Conservation (phyloP, 345 rosid species). For the Mercurialis annua region DNA sequence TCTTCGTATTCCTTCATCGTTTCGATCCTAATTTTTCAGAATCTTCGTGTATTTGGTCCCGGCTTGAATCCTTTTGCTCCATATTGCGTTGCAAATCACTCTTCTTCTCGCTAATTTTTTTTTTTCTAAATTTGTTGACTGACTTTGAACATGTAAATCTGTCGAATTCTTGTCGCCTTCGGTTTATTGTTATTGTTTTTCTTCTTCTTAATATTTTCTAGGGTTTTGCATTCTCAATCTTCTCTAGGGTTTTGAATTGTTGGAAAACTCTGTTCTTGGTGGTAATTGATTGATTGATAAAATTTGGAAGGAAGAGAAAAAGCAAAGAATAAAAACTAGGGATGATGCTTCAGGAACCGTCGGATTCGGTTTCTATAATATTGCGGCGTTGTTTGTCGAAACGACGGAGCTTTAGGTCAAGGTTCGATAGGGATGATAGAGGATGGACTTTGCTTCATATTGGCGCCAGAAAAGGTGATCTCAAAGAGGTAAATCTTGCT, state of each 20-base stretch:
- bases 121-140: background rate
- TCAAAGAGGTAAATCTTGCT: conserved; percentile 48
- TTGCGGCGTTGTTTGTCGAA: conserved; percentile 57
- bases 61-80: conserved; percentile 92
- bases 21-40: conserved; percentile 37
- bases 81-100: conserved; percentile 86
- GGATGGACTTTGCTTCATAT: conserved; percentile 93
- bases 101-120: conserved; percentile 51
- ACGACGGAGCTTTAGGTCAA: conserved; percentile 47
- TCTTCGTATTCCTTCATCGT: conserved; percentile 39
- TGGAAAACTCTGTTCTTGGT: background rate
- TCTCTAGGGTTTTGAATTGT: background rate
- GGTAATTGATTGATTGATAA: background rate
- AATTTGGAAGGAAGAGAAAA: background rate
- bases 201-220: background rate
- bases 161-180: background rate
- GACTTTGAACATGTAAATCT: conserved; percentile 8
- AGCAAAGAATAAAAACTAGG: background rate
- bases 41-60: conserved; percentile 83
- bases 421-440: conserved; percentile 64
- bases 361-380: conserved; percentile 21
- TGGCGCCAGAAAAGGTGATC: conserved; percentile 81
- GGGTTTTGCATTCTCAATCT: background rate
- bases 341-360: conserved; percentile 50
- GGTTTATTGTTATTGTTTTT: background rate